Evolutionary conservation across 2,329 filamentous ascomycete species (phyloP).

Genomic region (Alternaria arborescens): DNA sequence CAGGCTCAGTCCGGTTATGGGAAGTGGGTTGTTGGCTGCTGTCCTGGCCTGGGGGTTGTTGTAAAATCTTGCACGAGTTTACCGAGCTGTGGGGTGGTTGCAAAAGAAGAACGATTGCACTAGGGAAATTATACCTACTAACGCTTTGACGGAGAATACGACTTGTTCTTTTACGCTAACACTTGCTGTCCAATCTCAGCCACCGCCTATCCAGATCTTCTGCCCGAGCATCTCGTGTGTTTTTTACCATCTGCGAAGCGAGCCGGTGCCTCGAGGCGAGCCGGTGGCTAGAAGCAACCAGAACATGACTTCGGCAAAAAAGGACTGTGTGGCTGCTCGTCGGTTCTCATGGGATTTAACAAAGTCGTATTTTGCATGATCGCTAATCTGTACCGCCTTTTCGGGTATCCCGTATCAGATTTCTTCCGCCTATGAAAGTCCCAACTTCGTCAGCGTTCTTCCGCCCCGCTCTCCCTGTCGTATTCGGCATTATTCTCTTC

Average conservation of each 20-base stretch:
- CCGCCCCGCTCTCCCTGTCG: background rate
- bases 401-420: background rate
- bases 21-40: constrained; percentile 29
- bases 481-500: background rate
- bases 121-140: background rate
- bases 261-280: background rate
- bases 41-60: constrained; percentile 30
- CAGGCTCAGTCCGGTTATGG: constrained; percentile 24
- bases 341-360: background rate
- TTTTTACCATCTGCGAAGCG: background rate
- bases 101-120: too few species aligned
- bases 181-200: background rate
- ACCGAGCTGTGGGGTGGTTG: too few species aligned
- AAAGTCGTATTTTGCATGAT: background rate
- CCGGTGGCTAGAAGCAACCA: background rate
- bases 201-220: too few species aligned
- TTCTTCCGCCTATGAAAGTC: background rate
- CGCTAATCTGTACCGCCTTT: background rate
- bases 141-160: background rate
- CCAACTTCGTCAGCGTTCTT: background rate
- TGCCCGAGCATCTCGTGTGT: background rate
- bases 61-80: background rate
- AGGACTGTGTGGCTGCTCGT: background rate
- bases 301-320: too few species aligned
- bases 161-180: background rate